Evolutionary conservation across 2,329 filamentous ascomycete genomes (phyloP).

Genomic region (Fonsecaea pugnacius): DNA sequence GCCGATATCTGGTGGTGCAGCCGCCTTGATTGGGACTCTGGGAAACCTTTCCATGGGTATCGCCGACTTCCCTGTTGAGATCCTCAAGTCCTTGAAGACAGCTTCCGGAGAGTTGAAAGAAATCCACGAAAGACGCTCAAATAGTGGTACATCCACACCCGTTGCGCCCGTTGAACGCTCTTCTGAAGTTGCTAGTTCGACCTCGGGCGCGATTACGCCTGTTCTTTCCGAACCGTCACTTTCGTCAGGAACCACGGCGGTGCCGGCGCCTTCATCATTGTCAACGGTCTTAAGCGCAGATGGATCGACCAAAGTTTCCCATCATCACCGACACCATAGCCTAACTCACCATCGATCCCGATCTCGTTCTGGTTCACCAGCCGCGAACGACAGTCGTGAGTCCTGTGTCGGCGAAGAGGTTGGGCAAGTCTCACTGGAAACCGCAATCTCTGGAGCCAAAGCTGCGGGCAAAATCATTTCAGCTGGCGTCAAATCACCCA

Average conservation of each 20-base stretch:
- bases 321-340: slow-evolving; percentile 20
- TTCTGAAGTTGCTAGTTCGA: slow-evolving; percentile 5
- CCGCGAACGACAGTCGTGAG: slow-evolving; percentile 19
- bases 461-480: slow-evolving; percentile 73
- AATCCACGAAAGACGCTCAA: slow-evolving; percentile 29
- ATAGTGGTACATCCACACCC: slow-evolving; percentile 21
- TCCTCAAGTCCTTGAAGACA: slow-evolving; percentile 50
- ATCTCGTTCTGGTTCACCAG: slow-evolving; percentile 29
- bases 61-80: slow-evolving; percentile 69
- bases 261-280: slow-evolving; percentile 23
- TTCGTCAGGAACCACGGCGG: not conserved
- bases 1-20: slow-evolving; percentile 75
- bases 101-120: slow-evolving; percentile 35
- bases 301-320: slow-evolving; percentile 19
- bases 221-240: not conserved
- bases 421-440: slow-evolving; percentile 56
- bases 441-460: slow-evolving; percentile 67
- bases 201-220: slow-evolving; percentile 5
- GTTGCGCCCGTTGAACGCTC: slow-evolving; percentile 11
- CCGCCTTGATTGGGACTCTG: slow-evolving; percentile 80
- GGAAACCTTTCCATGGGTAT: slow-evolving; percentile 80
- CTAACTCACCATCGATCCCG: slow-evolving; percentile 35
- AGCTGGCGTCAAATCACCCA: slow-evolving; percentile 76
- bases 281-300: slow-evolving; percentile 28
- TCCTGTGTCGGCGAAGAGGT: slow-evolving; percentile 36